phyloP scores from a whole-genome alignment of 1,284 basidiomycete species.

The Rhodotorula sp. region DNA sequence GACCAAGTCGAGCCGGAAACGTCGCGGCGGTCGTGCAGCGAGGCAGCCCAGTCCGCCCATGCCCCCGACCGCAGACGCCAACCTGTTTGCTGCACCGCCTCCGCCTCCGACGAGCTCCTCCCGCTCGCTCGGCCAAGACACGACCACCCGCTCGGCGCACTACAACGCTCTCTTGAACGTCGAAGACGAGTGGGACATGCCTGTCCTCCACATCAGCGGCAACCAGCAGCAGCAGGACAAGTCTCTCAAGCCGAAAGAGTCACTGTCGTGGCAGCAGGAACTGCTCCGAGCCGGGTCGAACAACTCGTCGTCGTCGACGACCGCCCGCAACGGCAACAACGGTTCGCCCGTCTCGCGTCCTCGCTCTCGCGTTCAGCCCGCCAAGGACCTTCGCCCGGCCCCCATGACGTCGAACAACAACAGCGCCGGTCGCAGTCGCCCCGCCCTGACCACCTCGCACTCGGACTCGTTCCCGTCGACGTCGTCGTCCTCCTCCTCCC shows the following conservation, averaged over 20 bases:
- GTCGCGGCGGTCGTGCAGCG: slow-evolving; percentile 1
- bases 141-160: too few relatives aligned
- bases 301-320: neutral
- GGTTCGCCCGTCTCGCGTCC: slow-evolving; percentile 5
- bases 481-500: neutral
- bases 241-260: slow-evolving; percentile 14
- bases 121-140: slow-evolving; percentile 2
- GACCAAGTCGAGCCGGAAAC: slow-evolving; percentile 7
- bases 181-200: slow-evolving; percentile 38
- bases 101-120: slow-evolving; percentile 15
- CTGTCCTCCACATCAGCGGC: slow-evolving; percentile 2
- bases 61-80: slow-evolving; percentile 14
- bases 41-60: slow-evolving; percentile 25
- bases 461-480: slow-evolving; percentile 12
- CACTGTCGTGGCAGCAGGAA: slow-evolving; percentile 38
- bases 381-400: neutral
- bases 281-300: slow-evolving; percentile 17
- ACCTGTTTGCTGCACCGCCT: slow-evolving; percentile 8
- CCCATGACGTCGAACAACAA: neutral
- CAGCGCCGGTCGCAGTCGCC: slow-evolving; percentile 14
- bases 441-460: slow-evolving; percentile 9
- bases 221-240: neutral
- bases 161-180: slow-evolving; percentile 2
- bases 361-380: slow-evolving; percentile 7
- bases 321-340: neutral